Conservation (phyloP, 805 yeast genomes). For the Hanseniaspora mollemarum region DNA sequence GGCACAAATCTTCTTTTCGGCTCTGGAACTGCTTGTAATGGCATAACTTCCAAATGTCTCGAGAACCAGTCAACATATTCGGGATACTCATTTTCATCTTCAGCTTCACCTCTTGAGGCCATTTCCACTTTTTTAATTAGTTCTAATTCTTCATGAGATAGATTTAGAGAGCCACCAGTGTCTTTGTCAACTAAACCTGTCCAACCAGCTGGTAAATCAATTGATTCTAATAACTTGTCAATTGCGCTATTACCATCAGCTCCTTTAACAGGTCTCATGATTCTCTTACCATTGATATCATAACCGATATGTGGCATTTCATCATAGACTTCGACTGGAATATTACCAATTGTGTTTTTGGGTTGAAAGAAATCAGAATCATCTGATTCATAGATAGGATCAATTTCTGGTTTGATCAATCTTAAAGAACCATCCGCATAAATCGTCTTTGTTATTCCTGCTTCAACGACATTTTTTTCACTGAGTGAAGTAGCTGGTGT, state of each 20-base stretch:
- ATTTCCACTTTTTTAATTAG: slow-evolving; percentile 70
- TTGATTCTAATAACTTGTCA: slow-evolving; percentile 76
- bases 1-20: slow-evolving; percentile 96
- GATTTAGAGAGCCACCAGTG: slow-evolving; percentile 74
- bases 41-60: slow-evolving; percentile 72
- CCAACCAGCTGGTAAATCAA: slow-evolving; percentile 97
- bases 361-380: slow-evolving; percentile 73
- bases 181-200: slow-evolving; percentile 86
- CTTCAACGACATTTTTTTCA: slow-evolving; percentile 34
- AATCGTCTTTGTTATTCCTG: slow-evolving; percentile 35
- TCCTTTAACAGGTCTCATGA: slow-evolving; percentile 97
- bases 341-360: slow-evolving; percentile 80
- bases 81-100: slow-evolving; percentile 72
- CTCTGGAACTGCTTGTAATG: slow-evolving; percentile 86
- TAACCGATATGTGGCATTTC: slow-evolving; percentile 97
- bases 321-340: slow-evolving; percentile 87
- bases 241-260: slow-evolving; percentile 47
- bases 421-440: slow-evolving; percentile 75
- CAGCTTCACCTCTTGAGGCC: slow-evolving; percentile 52
- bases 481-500: slow-evolving; percentile 15
- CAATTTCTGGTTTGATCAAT: slow-evolving; percentile 73
- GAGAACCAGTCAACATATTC: slow-evolving; percentile 96
- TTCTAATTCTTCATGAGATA: slow-evolving; percentile 79
- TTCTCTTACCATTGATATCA: slow-evolving; percentile 91
- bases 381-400: slow-evolving; percentile 89